Evolutionary conservation across 106 monocot species (phyloP).

Genomic region (Gastrodia elata): DNA sequence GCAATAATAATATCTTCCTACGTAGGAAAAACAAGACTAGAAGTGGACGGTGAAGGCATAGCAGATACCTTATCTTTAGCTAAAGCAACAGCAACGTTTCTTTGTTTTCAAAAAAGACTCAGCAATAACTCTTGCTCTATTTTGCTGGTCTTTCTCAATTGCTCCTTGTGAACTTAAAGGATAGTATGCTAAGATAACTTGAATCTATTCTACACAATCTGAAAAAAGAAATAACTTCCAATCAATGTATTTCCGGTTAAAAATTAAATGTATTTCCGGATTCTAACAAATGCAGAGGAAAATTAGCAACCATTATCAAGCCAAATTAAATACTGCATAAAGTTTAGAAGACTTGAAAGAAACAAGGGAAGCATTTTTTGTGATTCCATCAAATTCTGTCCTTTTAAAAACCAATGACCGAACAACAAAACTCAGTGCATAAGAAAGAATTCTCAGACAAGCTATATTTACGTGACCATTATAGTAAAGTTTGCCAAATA

Average conservation of each 20-base stretch:
- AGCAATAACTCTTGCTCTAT: constrained; percentile 43
- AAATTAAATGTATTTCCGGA: constrained; percentile 4
- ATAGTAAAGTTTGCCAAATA: constrained; percentile 41
- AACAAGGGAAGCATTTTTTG: constrained; percentile 14
- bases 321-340: constrained; percentile 41
- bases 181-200: constrained; percentile 71
- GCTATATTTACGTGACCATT: constrained; percentile 25
- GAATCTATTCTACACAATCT: constrained; percentile 81
- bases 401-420: constrained; percentile 25
- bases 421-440: constrained; percentile 46
- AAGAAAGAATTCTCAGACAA: constrained; percentile 76
- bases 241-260: constrained; percentile 31
- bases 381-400: constrained; percentile 18
- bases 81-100: constrained; percentile 10
- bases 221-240: constrained; percentile 13
- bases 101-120: constrained; percentile 62
- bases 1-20: constrained; percentile 32
- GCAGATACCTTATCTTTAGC: constrained; percentile 5
- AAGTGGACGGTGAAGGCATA: constrained; percentile 5
- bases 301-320: constrained; percentile 50
- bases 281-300: constrained; percentile 23
- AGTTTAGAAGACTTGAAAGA: constrained; percentile 25
- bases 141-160: constrained; percentile 25
- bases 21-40: constrained; percentile 9
- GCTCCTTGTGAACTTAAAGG: constrained; percentile 40